A percentile compares a stretch with the other conserved stretches of the same genome.
Evolutionary conservation across 495 filamentous ascomycete genomes (phyloP).

Genomic region (Podospora pseudopauciseta): DNA sequence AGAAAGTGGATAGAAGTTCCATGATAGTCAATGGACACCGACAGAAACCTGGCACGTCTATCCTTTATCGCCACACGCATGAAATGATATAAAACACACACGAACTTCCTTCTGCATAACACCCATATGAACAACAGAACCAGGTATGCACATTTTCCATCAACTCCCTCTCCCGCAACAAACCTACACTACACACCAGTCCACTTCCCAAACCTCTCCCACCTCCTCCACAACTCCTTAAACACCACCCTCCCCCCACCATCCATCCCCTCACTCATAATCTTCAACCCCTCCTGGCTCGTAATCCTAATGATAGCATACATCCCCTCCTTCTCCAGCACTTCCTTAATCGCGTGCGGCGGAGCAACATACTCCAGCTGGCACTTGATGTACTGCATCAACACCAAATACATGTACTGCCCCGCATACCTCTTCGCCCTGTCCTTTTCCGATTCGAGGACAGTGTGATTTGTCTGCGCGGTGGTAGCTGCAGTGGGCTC

Average conservation of each 20-base stretch:
- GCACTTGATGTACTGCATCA: conserved; percentile 67
- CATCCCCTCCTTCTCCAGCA: conserved; percentile 61
- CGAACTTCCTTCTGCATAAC: not conserved
- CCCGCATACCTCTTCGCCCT: conserved; percentile 72
- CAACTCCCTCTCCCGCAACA: not conserved
- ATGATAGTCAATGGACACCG: too few relatives aligned
- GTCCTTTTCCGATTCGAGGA: conserved; percentile 70
- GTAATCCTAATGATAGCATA: conserved; percentile 69
- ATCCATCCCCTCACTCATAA: conserved; percentile 68
- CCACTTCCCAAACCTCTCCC: conserved; percentile 67
- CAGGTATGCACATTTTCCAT: not conserved
- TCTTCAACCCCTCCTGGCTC: conserved; percentile 56
- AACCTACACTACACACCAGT: conserved; percentile 45
- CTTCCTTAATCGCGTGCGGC: conserved; percentile 58
- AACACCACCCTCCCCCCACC: conserved; percentile 65
- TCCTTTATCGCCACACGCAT: too few relatives aligned
- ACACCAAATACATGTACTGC: conserved; percentile 66
- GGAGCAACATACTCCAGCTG: conserved; percentile 50
- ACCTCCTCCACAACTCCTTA: conserved; percentile 67
- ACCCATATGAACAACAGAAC: not conserved
- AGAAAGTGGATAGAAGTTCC: too few relatives aligned
- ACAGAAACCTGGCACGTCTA: too few relatives aligned
- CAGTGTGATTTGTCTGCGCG: not conserved
- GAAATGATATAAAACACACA: too few relatives aligned
- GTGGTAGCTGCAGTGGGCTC: conserved; percentile 66